These are phyloP conservation scores for Coemansia brasiliensis DNA, from an alignment of 192 early-diverging fungal species.

Conservation along the genomic window DNA sequence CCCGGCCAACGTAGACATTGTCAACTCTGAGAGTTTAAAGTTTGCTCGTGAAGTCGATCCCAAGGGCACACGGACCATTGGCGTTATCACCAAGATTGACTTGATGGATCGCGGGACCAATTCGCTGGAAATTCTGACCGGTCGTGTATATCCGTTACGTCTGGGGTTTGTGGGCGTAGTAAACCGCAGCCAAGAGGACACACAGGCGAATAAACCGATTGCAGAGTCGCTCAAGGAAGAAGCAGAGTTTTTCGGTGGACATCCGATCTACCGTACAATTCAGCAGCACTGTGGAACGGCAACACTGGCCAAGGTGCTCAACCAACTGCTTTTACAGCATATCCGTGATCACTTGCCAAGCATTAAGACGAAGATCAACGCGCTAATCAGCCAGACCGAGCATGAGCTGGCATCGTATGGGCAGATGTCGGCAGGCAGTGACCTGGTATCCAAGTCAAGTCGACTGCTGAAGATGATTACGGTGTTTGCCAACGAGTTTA, in stretches of 20 bases:
- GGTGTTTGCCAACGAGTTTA: constrained; percentile 75
- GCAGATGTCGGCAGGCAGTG: constrained; percentile 33
- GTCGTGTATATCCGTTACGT: constrained; percentile 73
- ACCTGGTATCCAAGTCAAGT: constrained; percentile 35
- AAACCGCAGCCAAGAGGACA: constrained; percentile 83
- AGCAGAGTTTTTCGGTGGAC: constrained; percentile 66
- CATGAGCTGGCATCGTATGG: constrained; percentile 73
- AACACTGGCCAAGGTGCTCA: constrained; percentile 67
- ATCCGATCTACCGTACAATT: constrained; percentile 72
- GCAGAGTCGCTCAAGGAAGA: constrained; percentile 66
- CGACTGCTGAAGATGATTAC: constrained; percentile 70
- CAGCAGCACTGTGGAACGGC: constrained; percentile 71
- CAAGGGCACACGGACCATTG: constrained; percentile 74
- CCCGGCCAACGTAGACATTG: constrained; percentile 79
- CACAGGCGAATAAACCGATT: constrained; percentile 70
- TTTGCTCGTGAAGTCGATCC: constrained; percentile 83
- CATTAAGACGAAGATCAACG: constrained; percentile 73
- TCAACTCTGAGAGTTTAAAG: constrained; percentile 84
- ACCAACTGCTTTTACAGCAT: constrained; percentile 75
- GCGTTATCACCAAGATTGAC: constrained; percentile 81
- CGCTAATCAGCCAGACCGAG: constrained; percentile 74
- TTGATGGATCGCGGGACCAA: constrained; percentile 84
- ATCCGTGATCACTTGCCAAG: constrained; percentile 78
- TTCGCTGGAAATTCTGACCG: constrained; percentile 76
- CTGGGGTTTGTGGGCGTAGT: constrained; percentile 82